A percentile compares a stretch with the other conserved stretches of the same genome.
phyloP scores from a whole-genome alignment of 2,329 filamentous ascomycete species.

The Mycosphaerella sp. region DNA sequence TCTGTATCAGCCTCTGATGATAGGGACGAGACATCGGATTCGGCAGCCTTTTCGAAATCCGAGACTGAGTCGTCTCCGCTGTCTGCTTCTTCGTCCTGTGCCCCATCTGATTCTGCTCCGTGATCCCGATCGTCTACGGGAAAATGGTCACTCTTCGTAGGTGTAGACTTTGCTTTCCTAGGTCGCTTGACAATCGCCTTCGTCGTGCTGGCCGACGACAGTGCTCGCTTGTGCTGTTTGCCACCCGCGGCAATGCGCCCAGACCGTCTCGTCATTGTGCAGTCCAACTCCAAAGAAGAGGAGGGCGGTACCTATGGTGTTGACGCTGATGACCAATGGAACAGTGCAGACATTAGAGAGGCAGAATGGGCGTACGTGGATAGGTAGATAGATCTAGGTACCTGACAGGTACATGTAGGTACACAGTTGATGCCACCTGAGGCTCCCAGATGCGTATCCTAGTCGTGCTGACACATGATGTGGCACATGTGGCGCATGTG shows the following conservation, averaged over 20 bases:
- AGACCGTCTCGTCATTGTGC: conserved; percentile 27
- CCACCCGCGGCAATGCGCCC: conserved; percentile 19
- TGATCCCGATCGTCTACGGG: neutral
- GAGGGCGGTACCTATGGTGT: neutral
- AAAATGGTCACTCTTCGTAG: conserved; percentile 49
- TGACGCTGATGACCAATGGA: no score
- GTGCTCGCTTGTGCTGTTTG: conserved; percentile 25
- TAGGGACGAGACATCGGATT: conserved; percentile 36
- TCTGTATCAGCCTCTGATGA: conserved; percentile 34
- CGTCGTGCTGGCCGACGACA: conserved; percentile 16
- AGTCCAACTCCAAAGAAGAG: neutral
- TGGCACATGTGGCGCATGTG: no score
- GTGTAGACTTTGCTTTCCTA: conserved; percentile 30
- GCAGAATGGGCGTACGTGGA: no score
- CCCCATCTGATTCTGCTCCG: conserved; percentile 23
- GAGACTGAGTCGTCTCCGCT: conserved; percentile 24
- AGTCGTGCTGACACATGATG: no score
- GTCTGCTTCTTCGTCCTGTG: conserved; percentile 27
- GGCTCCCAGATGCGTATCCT: no score
- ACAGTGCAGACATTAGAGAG: no score
- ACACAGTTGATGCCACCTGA: no score
- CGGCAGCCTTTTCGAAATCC: conserved; percentile 34
- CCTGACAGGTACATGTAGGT: no score
- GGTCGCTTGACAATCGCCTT: conserved; percentile 19
- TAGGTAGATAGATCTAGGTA: no score